Evolutionary conservation across 257 asterid genomes (phyloP).

Genomic region (Salvia rosmarinus): DNA sequence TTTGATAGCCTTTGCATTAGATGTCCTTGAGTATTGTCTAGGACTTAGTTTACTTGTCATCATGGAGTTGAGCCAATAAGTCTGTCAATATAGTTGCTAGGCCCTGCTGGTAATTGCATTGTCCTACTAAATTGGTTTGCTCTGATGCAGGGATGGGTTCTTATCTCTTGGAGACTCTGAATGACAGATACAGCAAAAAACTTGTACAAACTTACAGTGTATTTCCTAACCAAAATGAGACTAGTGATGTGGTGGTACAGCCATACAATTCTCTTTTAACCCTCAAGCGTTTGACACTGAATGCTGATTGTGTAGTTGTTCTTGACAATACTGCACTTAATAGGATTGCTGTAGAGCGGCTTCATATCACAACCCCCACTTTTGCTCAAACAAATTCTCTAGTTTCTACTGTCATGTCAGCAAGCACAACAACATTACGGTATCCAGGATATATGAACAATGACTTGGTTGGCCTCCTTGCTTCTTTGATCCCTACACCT

Average conservation of each 20-base stretch:
- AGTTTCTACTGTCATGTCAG: constrained; percentile 99
- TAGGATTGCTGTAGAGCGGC: constrained; percentile 96
- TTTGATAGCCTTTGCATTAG: background rate
- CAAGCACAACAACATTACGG: constrained; percentile 95
- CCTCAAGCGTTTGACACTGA: constrained; percentile 86
- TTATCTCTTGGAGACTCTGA: constrained; percentile 89
- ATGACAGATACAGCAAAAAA: constrained; percentile 97
- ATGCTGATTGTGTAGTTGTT: constrained; percentile 99
- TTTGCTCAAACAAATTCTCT: constrained; percentile 93
- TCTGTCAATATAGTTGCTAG: constrained; percentile 8
- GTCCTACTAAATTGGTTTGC: constrained; percentile 28
- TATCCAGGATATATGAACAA: constrained; percentile 99
- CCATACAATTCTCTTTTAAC: constrained; percentile 97
- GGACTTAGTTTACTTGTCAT: background rate
- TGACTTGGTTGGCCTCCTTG: constrained; percentile 99
- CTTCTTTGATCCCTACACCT: constrained; percentile 98
- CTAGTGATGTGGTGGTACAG: constrained; percentile 99
- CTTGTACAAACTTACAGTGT: constrained; percentile 98
- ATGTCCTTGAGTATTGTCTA: constrained; percentile 26
- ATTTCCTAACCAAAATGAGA: constrained; percentile 97
- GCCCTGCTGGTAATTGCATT: constrained; percentile 19
- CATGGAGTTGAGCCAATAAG: constrained; percentile 11
- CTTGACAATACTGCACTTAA: constrained; percentile 98
- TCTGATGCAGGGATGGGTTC: constrained; percentile 92
- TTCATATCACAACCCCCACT: constrained; percentile 90